Base-by-base conservation (phyloP, 257 asterid species). In the Scutellaria galericulata region DNA sequence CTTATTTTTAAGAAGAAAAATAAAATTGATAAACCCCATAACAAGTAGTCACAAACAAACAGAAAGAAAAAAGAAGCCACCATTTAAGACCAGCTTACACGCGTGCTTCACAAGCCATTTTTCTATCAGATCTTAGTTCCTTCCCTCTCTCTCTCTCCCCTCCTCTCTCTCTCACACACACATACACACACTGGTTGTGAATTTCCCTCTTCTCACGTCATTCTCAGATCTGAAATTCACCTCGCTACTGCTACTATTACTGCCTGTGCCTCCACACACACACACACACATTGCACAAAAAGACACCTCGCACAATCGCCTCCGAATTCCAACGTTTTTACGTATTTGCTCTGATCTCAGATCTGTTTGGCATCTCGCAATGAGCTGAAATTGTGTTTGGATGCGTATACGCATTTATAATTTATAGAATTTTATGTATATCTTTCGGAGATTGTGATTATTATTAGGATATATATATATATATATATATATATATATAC, bases 81-180 rank as follows among this genome's bases (percentile, higher is more conserved):
- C 86, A 79, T 75, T 78, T 56, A 75, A 76, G 86, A 82, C 65
- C 71, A 75, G 77, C 78, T 74, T 78, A 59, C 81, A 52, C 83
- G 83, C 83, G 82, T 75, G 84, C 70, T 81, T 68, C 86, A 74
- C 84, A 84, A 77, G 84, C 84, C 84, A 81, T 71, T 75, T 47
- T 79, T 70, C 76, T 75, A 72, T 78, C 78, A 78, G 71, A 73
- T 68, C 83, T 73, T 74, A 31, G 58, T 68, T 70, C 12, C 27
- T 59, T 68, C 72, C 20, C 41, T 68, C 20, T 53, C 44, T 40
- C 59, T 4, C 77, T 18, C 18, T 18, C 18, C 18, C 0, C 0
- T 41, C 1, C 51, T 2, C 15, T 15, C 20, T 22, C 71, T 31
- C 54, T 2, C 63, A 5, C 42, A 5, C 72, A 5, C 37, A 10